A percentile compares a stretch with the other conserved stretches of the same genome.
Evolutionary conservation across 192 early-diverging fungal genomes (phyloP).

Genomic region (Mortierella hygrophila): DNA sequence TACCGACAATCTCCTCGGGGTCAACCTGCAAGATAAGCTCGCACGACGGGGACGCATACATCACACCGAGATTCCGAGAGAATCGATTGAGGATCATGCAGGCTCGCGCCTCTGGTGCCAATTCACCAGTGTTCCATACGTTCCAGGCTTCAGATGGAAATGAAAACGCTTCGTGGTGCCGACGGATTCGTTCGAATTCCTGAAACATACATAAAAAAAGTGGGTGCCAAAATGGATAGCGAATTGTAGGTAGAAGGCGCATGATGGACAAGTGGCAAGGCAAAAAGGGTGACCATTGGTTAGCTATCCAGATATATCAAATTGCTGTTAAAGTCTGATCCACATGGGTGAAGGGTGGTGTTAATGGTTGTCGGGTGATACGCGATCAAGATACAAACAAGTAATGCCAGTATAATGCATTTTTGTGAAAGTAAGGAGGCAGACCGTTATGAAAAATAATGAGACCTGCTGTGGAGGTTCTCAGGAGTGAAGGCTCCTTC

Average conservation of each 20-base stretch:
- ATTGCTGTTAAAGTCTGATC: neutral
- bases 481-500: neutral
- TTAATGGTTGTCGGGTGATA: neutral
- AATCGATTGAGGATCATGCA: constrained; percentile 49
- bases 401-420: neutral
- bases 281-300: neutral
- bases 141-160: constrained; percentile 25
- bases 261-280: neutral
- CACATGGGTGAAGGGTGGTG: neutral
- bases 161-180: constrained; percentile 23
- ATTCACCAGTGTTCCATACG: constrained; percentile 9
- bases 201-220: neutral
- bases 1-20: constrained; percentile 21
- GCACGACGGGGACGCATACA: constrained; percentile 40
- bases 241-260: neutral
- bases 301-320: neutral
- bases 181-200: constrained; percentile 34
- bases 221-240: neutral
- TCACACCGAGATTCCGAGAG: constrained; percentile 11
- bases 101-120: constrained; percentile 27
- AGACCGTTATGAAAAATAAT: neutral
- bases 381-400: neutral
- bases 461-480: neutral
- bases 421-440: neutral
- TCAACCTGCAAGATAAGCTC: constrained; percentile 16